These are phyloP conservation scores for Epichloe baconii DNA, from an alignment of 2,329 filamentous ascomycete species.

Conservation along the genomic window DNA sequence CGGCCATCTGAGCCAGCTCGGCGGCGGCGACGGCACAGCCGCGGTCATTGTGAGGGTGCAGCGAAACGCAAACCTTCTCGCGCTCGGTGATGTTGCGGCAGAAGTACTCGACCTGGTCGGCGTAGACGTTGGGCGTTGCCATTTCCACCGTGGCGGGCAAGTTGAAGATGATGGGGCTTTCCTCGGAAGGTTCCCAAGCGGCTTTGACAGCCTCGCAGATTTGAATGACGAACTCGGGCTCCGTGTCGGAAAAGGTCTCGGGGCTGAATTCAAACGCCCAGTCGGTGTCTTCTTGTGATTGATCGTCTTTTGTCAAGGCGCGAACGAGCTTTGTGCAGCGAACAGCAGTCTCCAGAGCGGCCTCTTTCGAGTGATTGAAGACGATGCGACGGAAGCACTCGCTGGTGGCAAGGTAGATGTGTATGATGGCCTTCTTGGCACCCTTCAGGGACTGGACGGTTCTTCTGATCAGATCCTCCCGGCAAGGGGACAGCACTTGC, in stretches of 20 bases:
- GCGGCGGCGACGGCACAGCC: slow-evolving; percentile 56
- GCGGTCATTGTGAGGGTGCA: slow-evolving; percentile 91
- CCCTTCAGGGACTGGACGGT: slow-evolving; percentile 84
- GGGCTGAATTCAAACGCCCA: slow-evolving; percentile 79
- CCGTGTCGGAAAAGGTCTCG: slow-evolving; percentile 83
- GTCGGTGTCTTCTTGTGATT: slow-evolving; percentile 40
- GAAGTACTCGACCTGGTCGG: slow-evolving; percentile 94
- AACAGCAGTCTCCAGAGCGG: slow-evolving; percentile 70
- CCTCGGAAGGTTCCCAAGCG: slow-evolving; percentile 72
- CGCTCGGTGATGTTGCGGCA: slow-evolving; percentile 72
- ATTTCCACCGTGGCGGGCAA: slow-evolving; percentile 92
- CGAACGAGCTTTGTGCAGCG: slow-evolving; percentile 77
- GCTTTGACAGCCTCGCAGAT: slow-evolving; percentile 89
- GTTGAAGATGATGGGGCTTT: slow-evolving; percentile 89
- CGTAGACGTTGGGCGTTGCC: slow-evolving; percentile 88
- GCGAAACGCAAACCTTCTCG: slow-evolving; percentile 75
- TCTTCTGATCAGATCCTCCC: slow-evolving; percentile 76
- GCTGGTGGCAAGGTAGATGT: slow-evolving; percentile 92
- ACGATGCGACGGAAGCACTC: slow-evolving; percentile 89
- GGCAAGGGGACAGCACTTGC: slow-evolving; percentile 84
- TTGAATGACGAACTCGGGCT: slow-evolving; percentile 67
- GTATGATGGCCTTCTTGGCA: slow-evolving; percentile 84
- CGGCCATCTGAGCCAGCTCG: slow-evolving; percentile 91
- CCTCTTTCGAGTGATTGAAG: slow-evolving; percentile 73
- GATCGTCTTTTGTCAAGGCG: slow-evolving; percentile 75